Evolutionary conservation across 2,329 filamentous ascomycete genomes (phyloP), one percentile per base, ranked within the genome.

Genomic region (Fusarium chuoi): DNA sequence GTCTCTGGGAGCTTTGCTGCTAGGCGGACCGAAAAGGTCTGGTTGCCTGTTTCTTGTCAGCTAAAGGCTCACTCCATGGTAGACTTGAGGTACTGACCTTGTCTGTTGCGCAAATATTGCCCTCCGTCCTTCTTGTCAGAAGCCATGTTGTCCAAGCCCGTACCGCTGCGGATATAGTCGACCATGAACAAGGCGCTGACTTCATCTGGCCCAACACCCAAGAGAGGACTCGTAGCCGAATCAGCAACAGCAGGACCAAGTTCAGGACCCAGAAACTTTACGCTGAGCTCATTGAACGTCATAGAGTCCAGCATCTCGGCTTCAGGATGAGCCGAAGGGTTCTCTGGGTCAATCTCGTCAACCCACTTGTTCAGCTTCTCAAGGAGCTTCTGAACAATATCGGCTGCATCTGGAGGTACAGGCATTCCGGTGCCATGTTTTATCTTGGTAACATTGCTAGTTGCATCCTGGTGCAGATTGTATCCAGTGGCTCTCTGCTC

Each of bases 91-190:
- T 26, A 22, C 44, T 46, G 20, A 69, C 76, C 77, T 39, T 78
- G 73, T 36, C 69, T 70, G n/a, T 78, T 70, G 22, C 75, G 70
- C n/a, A 78, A 49, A 51, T 76, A 77, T 26, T 78, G 75, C 0
- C 74, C 74, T 18, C 77, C 77, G 24, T 76, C 58, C 22, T 68
- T 62, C 7, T 39, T 46, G 24, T 78, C 77, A 4, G 75, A 72
- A 10, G 55, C 64, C 38, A 78, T 61, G 6, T 75, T 78, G 3
- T 57, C 46, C 14, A 78, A 22, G 6, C 77, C 77, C 4, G 60
- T 65, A 13, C 69, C 75, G 10, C 68, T 70, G 44, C 73, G 71
- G 30, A 78, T 42, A 33, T 72, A 74, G 24, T 78, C 66, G 7
- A 78, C 41, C 36, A 78, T 55, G 52, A 64, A 77, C 44, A 75